These are phyloP conservation scores for Hypoxylon sp. DNA, from an alignment of 2,329 filamentous ascomycete species.

Conservation along the genomic window DNA sequence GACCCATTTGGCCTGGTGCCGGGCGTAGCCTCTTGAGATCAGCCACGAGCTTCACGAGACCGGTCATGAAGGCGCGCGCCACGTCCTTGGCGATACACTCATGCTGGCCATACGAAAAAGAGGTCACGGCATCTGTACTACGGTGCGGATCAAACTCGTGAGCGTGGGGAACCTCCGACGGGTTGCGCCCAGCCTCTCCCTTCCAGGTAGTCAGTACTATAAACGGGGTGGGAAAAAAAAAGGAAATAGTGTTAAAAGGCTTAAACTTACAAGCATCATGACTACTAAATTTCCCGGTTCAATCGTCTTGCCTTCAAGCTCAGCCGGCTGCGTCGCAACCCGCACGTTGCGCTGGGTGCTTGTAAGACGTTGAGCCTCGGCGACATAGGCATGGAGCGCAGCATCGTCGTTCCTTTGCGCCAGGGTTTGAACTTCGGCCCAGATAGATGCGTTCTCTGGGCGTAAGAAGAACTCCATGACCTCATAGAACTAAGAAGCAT, in stretches of 20 bases:
- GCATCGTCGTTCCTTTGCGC: constrained; percentile 56
- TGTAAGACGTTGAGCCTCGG: constrained; percentile 60
- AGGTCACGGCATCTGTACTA: constrained; percentile 57
- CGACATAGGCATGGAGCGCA: constrained; percentile 57
- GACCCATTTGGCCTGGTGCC: constrained; percentile 62
- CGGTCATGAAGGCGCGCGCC: constrained; percentile 58
- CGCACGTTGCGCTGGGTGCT: constrained; percentile 59
- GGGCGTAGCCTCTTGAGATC: constrained; percentile 62
- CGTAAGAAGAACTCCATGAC: constrained; percentile 60
- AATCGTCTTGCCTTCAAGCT: constrained; percentile 58
- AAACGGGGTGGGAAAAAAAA: neutral
- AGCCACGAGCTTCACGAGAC: constrained; percentile 60
- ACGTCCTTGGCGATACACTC: constrained; percentile 62
- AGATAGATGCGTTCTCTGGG: constrained; percentile 58
- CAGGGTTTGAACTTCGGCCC: constrained; percentile 60
- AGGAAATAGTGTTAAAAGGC: too few relatives aligned
- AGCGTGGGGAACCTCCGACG: constrained; percentile 56
- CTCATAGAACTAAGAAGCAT: constrained; percentile 60
- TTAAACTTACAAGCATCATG: constrained; percentile 58
- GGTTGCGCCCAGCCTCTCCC: constrained; percentile 59
- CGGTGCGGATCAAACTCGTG: constrained; percentile 61
- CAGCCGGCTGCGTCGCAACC: constrained; percentile 53
- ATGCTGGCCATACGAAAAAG: constrained; percentile 64
- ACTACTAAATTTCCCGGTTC: constrained; percentile 60
- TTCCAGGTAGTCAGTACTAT: constrained; percentile 37